Evolutionary conservation across 352 stramenopile genomes (phyloP).

Genomic region (Phytophthora quininea): DNA sequence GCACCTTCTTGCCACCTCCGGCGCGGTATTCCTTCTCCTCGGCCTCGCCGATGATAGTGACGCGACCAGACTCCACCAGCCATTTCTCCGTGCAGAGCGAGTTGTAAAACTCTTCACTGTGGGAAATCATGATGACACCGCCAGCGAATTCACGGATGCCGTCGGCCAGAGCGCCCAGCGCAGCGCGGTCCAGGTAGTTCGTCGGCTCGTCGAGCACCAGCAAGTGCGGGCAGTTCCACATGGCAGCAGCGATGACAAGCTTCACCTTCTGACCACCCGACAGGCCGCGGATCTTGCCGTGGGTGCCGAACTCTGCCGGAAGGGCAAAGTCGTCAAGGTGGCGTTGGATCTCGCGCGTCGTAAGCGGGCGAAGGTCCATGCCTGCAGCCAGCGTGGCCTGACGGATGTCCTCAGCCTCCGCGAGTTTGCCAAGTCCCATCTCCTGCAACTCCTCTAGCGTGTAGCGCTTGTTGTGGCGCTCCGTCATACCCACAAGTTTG

Average conservation of each 20-base stretch:
- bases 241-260: conserved; percentile 76
- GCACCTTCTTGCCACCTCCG: conserved; percentile 64
- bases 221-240: conserved; percentile 88
- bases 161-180: conserved; percentile 62
- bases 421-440: conserved; percentile 70
- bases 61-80: conserved; percentile 67
- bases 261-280: conserved; percentile 86
- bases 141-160: conserved; percentile 76
- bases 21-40: conserved; percentile 76
- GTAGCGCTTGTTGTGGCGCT: conserved; percentile 72
- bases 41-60: conserved; percentile 74
- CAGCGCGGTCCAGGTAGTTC: conserved; percentile 85
- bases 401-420: conserved; percentile 67
- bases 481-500: conserved; percentile 85
- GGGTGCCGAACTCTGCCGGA: conserved; percentile 74
- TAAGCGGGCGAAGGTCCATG: conserved; percentile 67
- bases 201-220: conserved; percentile 90
- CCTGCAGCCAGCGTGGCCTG: conserved; percentile 62
- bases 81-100: conserved; percentile 81
- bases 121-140: conserved; percentile 83
- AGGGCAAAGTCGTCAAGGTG: conserved; percentile 81
- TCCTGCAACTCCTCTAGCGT: conserved; percentile 72
- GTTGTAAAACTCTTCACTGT: conserved; percentile 86
- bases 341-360: conserved; percentile 73
- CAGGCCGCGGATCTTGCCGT: conserved; percentile 81